Evolutionary conservation across 2,329 filamentous ascomycete species (phyloP), one percentile per base, ranked within the genome.

Genomic region (Calonectria montana): DNA sequence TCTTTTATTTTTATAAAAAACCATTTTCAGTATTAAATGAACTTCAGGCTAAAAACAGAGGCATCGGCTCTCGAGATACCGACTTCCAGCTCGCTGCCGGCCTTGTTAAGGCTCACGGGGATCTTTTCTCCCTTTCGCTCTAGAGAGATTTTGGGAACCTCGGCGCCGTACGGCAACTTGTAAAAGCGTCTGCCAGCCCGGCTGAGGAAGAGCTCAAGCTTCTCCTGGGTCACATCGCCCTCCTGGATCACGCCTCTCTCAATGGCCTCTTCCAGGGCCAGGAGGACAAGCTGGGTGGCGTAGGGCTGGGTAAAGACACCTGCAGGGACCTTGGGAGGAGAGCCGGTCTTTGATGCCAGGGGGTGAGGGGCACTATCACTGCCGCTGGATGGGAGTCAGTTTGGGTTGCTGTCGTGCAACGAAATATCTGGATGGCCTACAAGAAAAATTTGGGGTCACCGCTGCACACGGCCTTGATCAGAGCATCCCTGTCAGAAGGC

Each of bases 291-390:
- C 67, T 91, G 91, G 2, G 91, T 87, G 0, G 91, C 91, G 80
- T 91, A 91, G 4, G 92, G 92, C 84, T 96, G 94, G 1, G 94
- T 96, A 81, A 95, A 96, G 50, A 96, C 93, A 5, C 94, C 94
- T 0, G 94, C 94, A 0, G 92, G 90, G 1, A 91, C 89, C 80
- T 86, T 88, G 59, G 87, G 62, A 84, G 87, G 65, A 80, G 79
- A 8, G 80, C 82, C 21, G 77, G 77, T 87, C 84, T 94, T 94
- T 71, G 89, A 88, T n/a, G 81, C 80, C 4, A 90, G 83, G 13
- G 88, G 88, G 80, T 94, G 92, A 41, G 92, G 92, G 53, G 92
- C 92, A 7, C 88, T 91, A 77, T 93, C 92, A 29, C 88, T 92
- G 69, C 87, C 87, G 73, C 84, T 86, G 53, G 9, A 13, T 39